These are phyloP conservation scores for Coriaria nepalensis DNA, from an alignment of 306 rosid species.

Conservation along the genomic window DNA sequence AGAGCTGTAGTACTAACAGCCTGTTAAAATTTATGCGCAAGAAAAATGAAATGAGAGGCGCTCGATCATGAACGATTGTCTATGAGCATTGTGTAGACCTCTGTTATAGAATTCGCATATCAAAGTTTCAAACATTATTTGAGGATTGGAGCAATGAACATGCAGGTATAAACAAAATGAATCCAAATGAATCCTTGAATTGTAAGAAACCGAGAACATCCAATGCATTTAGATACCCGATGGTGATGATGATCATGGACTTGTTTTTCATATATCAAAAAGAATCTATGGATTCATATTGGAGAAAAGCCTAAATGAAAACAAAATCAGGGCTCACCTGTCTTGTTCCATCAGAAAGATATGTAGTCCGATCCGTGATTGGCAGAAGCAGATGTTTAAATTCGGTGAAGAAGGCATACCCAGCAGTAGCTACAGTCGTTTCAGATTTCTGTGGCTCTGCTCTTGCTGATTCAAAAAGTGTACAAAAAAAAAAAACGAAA, in stretches of 20 bases:
- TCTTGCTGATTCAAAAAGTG: constrained; percentile 24
- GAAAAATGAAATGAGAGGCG: constrained; percentile 1
- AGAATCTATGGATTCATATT: not conserved
- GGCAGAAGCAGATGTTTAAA: constrained; percentile 86
- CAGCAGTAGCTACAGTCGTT: constrained; percentile 35
- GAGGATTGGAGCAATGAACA: no score
- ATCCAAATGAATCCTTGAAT: no score
- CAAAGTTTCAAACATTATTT: no score
- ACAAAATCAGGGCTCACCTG: constrained; percentile 28
- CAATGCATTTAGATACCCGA: no score
- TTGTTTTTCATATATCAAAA: no score
- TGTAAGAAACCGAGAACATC: no score
- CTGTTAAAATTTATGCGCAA: constrained; percentile 17
- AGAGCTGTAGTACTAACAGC: constrained; percentile 70
- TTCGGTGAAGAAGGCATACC: constrained; percentile 21
- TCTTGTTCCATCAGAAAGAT: constrained; percentile 72
- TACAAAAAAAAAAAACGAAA: not conserved
- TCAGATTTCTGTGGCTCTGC: constrained; percentile 51
- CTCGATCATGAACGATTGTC: not conserved
- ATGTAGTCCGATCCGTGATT: constrained; percentile 71
- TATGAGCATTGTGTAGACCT: no score
- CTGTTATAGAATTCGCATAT: no score
- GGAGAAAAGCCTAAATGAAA: not conserved
- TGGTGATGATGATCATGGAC: no score
- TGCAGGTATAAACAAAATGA: no score